These are phyloP conservation scores for Vanderwaltozyma verrucispora DNA, from an alignment of 805 yeast species.

Conservation along the genomic window DNA sequence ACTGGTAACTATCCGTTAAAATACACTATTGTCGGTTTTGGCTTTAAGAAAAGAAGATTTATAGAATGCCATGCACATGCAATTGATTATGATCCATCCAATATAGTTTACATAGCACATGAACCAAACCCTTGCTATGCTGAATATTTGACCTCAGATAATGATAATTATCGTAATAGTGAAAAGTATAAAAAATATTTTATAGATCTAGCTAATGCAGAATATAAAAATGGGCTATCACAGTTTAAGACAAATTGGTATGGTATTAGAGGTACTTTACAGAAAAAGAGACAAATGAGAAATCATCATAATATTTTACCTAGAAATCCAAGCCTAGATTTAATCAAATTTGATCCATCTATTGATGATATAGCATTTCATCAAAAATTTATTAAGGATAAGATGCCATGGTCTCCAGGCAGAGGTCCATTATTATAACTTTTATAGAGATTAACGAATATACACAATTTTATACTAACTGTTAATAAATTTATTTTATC, in stretches of 20 bases:
- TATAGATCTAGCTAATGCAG: slow-evolving; percentile 37
- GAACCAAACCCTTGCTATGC: slow-evolving; percentile 39
- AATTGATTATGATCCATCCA: slow-evolving; percentile 31
- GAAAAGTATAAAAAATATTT: slow-evolving; percentile 32
- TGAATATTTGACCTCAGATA: background rate
- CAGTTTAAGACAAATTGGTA: slow-evolving; percentile 47
- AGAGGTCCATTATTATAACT: too few relatives aligned
- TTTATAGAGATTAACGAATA: too few relatives aligned
- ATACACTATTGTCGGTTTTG: slow-evolving; percentile 61
- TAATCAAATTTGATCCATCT: slow-evolving; percentile 6
- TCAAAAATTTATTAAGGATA: slow-evolving; percentile 12
- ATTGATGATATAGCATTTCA: slow-evolving; percentile 14
- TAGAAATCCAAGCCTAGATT: slow-evolving; percentile 23
- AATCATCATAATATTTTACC: slow-evolving; percentile 45
- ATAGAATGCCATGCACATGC: slow-evolving; percentile 44
- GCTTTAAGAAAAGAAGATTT: slow-evolving; percentile 58
- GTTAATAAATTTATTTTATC: too few relatives aligned
- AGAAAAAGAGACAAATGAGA: slow-evolving; percentile 40
- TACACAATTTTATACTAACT: too few relatives aligned
- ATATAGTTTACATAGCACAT: slow-evolving; percentile 43
- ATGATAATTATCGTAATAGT: slow-evolving; percentile 8
- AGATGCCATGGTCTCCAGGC: slow-evolving; percentile 26
- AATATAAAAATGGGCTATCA: slow-evolving; percentile 42
- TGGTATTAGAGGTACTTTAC: slow-evolving; percentile 38
- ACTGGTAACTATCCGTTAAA: slow-evolving; percentile 37